Percentiles rank a stretch among this genome's conserved stretches.
Conservation (phyloP, 2,329 filamentous ascomycete genomes). For the Phyllosticta citribraziliensis region DNA sequence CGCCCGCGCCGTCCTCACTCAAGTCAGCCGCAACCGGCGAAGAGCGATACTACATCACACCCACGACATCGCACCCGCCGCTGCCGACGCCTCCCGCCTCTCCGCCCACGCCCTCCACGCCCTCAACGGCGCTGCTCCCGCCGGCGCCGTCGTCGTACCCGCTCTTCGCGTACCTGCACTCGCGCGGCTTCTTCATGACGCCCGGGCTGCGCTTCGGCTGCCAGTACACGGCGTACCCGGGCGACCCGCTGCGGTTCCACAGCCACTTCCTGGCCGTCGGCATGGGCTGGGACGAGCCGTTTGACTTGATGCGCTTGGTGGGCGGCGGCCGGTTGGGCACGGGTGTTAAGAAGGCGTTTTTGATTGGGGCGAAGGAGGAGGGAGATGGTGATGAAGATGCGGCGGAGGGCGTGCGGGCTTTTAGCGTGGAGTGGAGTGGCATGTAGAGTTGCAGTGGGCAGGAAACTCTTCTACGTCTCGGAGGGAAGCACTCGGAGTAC, state of each 20-base stretch:
- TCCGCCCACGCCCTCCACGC: slow-evolving; percentile 2
- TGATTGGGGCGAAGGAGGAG: slow-evolving; percentile 61
- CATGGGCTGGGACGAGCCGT: slow-evolving; percentile 77
- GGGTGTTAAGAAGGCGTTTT: slow-evolving; percentile 89
- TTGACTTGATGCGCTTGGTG: slow-evolving; percentile 76
- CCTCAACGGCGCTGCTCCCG: slow-evolving; percentile 21
- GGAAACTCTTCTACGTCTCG: too few species aligned
- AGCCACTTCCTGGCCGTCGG: slow-evolving; percentile 86
- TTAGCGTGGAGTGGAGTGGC: slow-evolving; percentile 9
- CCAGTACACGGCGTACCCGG: slow-evolving; percentile 89
- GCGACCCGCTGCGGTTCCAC: slow-evolving; percentile 89
- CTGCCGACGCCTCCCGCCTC: slow-evolving; percentile 17
- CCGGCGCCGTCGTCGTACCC: slow-evolving; percentile 46
- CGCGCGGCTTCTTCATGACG: slow-evolving; percentile 73
- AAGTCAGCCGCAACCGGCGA: not conserved
- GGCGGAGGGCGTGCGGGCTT: slow-evolving; percentile 5
- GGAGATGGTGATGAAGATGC: slow-evolving; percentile 11
- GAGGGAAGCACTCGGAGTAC: too few species aligned
- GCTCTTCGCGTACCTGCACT: slow-evolving; percentile 71
- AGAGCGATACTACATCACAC: slow-evolving; percentile 31
- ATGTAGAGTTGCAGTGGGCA: slow-evolving; percentile 1
- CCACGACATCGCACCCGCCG: slow-evolving; percentile 35
- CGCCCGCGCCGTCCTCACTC: not conserved
- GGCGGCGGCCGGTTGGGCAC: slow-evolving; percentile 82
- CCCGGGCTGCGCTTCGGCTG: slow-evolving; percentile 92